Base-by-base conservation (phyloP, 768 basidiomycete species). In the Russula dissimulans region DNA sequence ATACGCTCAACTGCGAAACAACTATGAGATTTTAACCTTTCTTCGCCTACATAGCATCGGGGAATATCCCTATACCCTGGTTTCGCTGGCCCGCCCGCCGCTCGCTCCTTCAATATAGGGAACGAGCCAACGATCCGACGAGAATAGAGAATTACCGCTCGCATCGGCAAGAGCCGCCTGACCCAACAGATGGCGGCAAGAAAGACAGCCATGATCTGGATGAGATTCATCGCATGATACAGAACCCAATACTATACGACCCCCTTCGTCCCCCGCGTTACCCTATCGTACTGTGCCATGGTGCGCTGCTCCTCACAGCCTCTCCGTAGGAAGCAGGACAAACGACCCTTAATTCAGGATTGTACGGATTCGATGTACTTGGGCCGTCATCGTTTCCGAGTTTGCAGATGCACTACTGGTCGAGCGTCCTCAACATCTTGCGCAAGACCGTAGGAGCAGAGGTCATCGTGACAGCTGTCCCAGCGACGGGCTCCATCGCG, bases 201-300 rank as follows among this genome's bases (percentile, higher is more conserved):
- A 41, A 58, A 4, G 22, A 39, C 36, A 68, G 61, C 50, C 62
- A 63, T 34, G 22, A 56, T 61, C 34, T 36, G 34, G 86, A 85
- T 65, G 74, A 71, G 14, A 84, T 91, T 5, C 87, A 88, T 70
- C 78, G 78, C 54, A 74, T 97, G 4, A 82, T 97, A 67, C 75
- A 76, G 49, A 84, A 90, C 66, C 91, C 95, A 3, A 78, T 83
- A 0, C 77, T 98, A 32, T 88, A 81, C 65, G 82, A 94, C 63
- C 91, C 91, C 0, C 65, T 87, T 4, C 80, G 90, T 64, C 79
- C 78, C 5, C 93, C 97, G 2, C 84, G 95, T 6, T 84, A 91
- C 71, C 92, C 93, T 1, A 86, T 99, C 58, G 92, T 95, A 3
- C 79, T 98, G n/a, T 97, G 92, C 69, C 95, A 99, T 74, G 95